These are phyloP conservation scores for Cronartium quercuum DNA, from an alignment of 1,284 basidiomycete genomes.

Conservation along the genomic window DNA sequence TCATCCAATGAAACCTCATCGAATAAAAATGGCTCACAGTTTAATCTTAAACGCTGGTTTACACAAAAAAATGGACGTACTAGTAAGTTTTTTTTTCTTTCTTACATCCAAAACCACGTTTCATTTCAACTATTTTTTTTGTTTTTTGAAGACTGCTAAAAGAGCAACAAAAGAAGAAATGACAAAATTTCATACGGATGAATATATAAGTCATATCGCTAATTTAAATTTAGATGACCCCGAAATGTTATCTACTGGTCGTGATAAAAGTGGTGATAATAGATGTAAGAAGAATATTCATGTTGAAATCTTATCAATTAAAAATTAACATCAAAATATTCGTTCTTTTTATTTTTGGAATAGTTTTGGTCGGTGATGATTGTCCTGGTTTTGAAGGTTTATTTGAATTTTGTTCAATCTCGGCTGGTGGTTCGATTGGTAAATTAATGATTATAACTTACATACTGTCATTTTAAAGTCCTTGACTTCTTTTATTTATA, in stretches of 20 bases:
- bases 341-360: background rate
- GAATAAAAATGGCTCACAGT: constrained; percentile 87
- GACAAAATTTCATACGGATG: constrained; percentile 93
- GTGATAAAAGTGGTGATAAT: constrained; percentile 53
- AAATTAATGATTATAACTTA: too few relatives aligned
- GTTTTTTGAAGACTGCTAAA: constrained; percentile 62
- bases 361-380: constrained; percentile 76
- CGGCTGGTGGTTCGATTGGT: constrained; percentile 67
- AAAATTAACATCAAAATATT: background rate
- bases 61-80: constrained; percentile 80
- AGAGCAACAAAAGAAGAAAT: constrained; percentile 74
- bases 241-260: constrained; percentile 57
- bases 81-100: constrained; percentile 56
- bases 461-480: too few relatives aligned
- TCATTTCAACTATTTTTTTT: background rate
- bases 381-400: constrained; percentile 94
- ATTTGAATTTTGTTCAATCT: constrained; percentile 95
- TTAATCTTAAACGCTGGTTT: constrained; percentile 84
- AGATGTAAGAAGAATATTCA: constrained; percentile 53
- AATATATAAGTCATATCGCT: constrained; percentile 86
- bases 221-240: constrained; percentile 70
- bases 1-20: constrained; percentile 51
- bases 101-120: background rate
- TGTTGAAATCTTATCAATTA: background rate
- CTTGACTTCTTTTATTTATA: too few relatives aligned